Conservation (phyloP, 495 filamentous ascomycete species). For the Aspergillus hancockii region DNA sequence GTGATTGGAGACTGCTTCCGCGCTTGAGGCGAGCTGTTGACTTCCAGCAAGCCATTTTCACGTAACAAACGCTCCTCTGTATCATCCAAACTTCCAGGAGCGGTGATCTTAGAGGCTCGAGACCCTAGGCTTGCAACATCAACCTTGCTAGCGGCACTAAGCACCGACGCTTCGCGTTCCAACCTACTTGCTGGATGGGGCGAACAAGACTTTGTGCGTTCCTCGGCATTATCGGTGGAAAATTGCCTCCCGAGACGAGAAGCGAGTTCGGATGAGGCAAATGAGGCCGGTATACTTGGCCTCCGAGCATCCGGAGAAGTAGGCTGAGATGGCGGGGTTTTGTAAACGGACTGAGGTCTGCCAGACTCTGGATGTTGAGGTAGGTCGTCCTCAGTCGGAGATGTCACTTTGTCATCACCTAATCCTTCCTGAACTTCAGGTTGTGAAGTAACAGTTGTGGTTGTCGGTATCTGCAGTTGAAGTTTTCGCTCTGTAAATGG, state of each 20-base stretch:
- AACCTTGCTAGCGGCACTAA: slow-evolving; percentile 39
- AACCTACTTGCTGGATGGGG: slow-evolving; percentile 25
- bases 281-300: slow-evolving; percentile 39
- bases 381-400: slow-evolving; percentile 12
- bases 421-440: not conserved
- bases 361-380: slow-evolving; percentile 8
- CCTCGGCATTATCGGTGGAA: slow-evolving; percentile 28
- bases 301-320: slow-evolving; percentile 32
- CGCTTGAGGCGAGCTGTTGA: slow-evolving; percentile 39
- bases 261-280: slow-evolving; percentile 32
- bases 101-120: slow-evolving; percentile 39
- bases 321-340: slow-evolving; percentile 20
- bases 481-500: slow-evolving; percentile 24
- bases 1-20: slow-evolving; percentile 37
- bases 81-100: slow-evolving; percentile 42
- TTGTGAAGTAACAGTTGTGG: slow-evolving; percentile 5
- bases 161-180: slow-evolving; percentile 41
- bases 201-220: slow-evolving; percentile 33
- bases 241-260: slow-evolving; percentile 30
- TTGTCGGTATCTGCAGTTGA: slow-evolving; percentile 22
- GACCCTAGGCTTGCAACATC: slow-evolving; percentile 42
- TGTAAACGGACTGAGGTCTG: slow-evolving; percentile 14
- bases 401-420: slow-evolving; percentile 12
- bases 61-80: slow-evolving; percentile 52
- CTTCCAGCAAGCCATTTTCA: slow-evolving; percentile 47